These are phyloP conservation scores for Sarcomyxa edulis DNA, from an alignment of 768 basidiomycete genomes.

Conservation along the genomic window DNA sequence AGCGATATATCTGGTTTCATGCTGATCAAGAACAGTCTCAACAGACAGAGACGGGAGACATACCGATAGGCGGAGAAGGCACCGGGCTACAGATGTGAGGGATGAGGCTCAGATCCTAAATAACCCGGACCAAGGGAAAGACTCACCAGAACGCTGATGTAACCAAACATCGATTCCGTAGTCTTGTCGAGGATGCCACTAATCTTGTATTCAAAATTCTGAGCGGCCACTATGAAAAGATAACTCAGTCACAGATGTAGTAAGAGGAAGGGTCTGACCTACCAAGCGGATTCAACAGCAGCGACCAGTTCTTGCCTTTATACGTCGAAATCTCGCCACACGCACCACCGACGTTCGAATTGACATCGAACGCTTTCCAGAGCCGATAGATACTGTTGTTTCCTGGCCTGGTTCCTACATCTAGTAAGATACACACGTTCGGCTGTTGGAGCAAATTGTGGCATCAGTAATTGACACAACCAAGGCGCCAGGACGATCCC, in stretches of 20 bases:
- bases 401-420: conserved; percentile 90
- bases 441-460: conserved; percentile 40
- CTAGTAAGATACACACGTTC: conserved; percentile 88
- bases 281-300: conserved; percentile 82
- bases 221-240: conserved; percentile 67
- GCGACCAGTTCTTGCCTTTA: conserved; percentile 86
- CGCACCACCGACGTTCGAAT: conserved; percentile 90
- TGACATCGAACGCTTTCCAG: conserved; percentile 93
- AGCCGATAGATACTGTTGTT: conserved; percentile 88
- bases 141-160: conserved; percentile 85
- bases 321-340: conserved; percentile 96
- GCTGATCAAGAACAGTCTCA: conserved; percentile 1
- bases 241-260: conserved; percentile 1
- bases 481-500: not conserved
- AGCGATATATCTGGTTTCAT: conserved; percentile 63
- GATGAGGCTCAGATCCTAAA: not conserved
- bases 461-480: not conserved
- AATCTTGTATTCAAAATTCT: conserved; percentile 95
- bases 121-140: not conserved
- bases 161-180: conserved; percentile 87
- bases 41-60: conserved; percentile 23
- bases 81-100: conserved; percentile 51
- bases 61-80: conserved; percentile 89
- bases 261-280: conserved; percentile 9
- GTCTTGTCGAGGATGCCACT: conserved; percentile 90